Conservation (phyloP, 2,329 filamentous ascomycete species). For the Aureobasidium sp. region DNA sequence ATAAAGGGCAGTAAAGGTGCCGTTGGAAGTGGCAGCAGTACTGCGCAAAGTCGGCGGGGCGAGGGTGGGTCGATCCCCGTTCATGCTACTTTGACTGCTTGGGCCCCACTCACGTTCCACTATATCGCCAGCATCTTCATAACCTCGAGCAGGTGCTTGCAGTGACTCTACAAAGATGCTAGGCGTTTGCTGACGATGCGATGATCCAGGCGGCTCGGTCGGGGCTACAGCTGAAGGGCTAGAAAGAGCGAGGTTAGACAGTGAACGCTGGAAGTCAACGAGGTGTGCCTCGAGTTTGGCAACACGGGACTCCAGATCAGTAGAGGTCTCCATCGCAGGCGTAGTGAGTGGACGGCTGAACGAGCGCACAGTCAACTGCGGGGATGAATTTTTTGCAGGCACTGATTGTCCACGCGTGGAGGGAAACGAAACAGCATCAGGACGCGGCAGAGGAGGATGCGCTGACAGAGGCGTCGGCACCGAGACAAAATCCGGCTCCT, state of each 20-base stretch:
- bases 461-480: not conserved
- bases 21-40: constrained; percentile 10
- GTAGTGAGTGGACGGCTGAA: constrained; percentile 11
- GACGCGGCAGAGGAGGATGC: not conserved
- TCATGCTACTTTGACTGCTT: not conserved
- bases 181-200: constrained; percentile 23
- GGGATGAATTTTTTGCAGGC: not conserved
- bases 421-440: not conserved
- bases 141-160: constrained; percentile 20
- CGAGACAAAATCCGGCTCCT: not conserved
- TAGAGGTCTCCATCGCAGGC: constrained; percentile 18
- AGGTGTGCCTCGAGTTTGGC: constrained; percentile 29
- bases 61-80: not conserved
- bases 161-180: constrained; percentile 30
- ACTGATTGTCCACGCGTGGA: not conserved
- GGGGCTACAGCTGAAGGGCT: constrained; percentile 18
- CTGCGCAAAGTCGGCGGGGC: not conserved
- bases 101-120: constrained; percentile 13
- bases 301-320: constrained; percentile 30
- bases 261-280: constrained; percentile 27
- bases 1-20: constrained; percentile 30
- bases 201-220: constrained; percentile 15
- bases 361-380: not conserved
- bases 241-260: constrained; percentile 27
- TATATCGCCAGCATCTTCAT: constrained; percentile 14